Evolutionary conservation across 257 asterid genomes (phyloP).

Genomic region (Solanum phureja): DNA sequence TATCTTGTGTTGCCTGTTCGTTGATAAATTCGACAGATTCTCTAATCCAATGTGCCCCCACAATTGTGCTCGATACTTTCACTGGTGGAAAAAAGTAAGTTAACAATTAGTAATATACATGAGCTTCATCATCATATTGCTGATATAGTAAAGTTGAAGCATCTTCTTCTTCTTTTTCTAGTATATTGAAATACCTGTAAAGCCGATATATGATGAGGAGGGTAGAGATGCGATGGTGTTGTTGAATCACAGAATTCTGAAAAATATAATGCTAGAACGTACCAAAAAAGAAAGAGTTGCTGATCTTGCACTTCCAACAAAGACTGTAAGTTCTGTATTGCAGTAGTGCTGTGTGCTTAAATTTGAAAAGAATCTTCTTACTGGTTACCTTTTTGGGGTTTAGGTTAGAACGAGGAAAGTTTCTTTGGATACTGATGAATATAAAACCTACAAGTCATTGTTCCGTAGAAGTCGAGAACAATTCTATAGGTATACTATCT

Average conservation of each 20-base stretch:
- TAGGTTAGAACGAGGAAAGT: constrained; percentile 69
- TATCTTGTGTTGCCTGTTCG: neutral
- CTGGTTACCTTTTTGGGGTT: neutral
- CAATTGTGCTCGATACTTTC: neutral
- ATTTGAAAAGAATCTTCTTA: neutral
- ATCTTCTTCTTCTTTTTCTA: neutral
- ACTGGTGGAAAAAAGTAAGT: neutral
- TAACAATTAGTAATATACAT: neutral
- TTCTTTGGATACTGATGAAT: constrained; percentile 55
- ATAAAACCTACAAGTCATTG: constrained; percentile 32
- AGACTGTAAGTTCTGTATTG: constrained; percentile 43
- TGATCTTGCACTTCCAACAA: constrained; percentile 83
- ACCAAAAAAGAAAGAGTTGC: constrained; percentile 90
- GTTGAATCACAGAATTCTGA: constrained; percentile 63
- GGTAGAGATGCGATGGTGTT: constrained; percentile 54
- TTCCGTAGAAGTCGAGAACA: constrained; percentile 45
- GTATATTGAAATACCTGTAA: constrained; percentile 21
- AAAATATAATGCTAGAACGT: constrained; percentile 60
- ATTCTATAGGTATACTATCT: constrained; percentile 42
- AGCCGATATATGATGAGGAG: no score
- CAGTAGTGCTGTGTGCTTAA: neutral
- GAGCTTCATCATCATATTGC: neutral
- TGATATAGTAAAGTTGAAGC: neutral
- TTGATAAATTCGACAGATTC: neutral
- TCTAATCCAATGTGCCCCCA: neutral